Evolutionary conservation across 495 filamentous ascomycete species (phyloP).

Genomic region (Penicillium flavigenum): DNA sequence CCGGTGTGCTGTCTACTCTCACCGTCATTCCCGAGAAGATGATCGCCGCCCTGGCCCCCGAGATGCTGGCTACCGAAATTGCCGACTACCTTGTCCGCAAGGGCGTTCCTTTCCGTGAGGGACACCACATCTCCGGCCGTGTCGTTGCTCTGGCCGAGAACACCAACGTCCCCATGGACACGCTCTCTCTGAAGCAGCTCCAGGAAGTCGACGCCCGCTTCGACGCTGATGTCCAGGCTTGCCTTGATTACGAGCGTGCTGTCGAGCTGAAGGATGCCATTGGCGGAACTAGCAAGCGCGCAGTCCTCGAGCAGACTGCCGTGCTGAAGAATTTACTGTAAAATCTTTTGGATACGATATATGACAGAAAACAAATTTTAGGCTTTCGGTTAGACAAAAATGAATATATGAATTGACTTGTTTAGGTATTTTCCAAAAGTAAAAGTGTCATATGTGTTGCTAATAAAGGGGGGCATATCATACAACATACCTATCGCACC

Average conservation of each 20-base stretch:
- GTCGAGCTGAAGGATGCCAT: slow-evolving; percentile 81
- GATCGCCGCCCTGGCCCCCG: slow-evolving; percentile 69
- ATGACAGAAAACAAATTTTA: slow-evolving; percentile 9
- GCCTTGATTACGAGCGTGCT: slow-evolving; percentile 81
- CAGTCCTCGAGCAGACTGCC: slow-evolving; percentile 76
- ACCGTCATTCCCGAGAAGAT: slow-evolving; percentile 71
- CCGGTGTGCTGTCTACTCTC: slow-evolving; percentile 68
- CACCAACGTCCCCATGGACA: slow-evolving; percentile 69
- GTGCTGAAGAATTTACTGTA: slow-evolving; percentile 57
- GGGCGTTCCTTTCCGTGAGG: slow-evolving; percentile 74
- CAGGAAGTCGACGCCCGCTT: slow-evolving; percentile 74
- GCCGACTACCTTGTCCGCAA: slow-evolving; percentile 92
- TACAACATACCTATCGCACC: neutral
- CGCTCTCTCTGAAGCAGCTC: slow-evolving; percentile 67
- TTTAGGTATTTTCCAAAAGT: neutral
- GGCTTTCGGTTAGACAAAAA: slow-evolving; percentile 32
- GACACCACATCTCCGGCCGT: slow-evolving; percentile 85
- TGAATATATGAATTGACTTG: slow-evolving; percentile 8
- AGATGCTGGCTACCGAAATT: slow-evolving; percentile 79
- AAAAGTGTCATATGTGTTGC: neutral
- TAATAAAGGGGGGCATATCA: neutral
- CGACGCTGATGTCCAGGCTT: slow-evolving; percentile 67
- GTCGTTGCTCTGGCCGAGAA: slow-evolving; percentile 75
- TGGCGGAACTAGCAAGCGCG: slow-evolving; percentile 76
- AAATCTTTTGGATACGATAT: slow-evolving; percentile 13